Evolutionary conservation across 768 basidiomycete genomes (phyloP).

Genomic region (Zangia roseola): DNA sequence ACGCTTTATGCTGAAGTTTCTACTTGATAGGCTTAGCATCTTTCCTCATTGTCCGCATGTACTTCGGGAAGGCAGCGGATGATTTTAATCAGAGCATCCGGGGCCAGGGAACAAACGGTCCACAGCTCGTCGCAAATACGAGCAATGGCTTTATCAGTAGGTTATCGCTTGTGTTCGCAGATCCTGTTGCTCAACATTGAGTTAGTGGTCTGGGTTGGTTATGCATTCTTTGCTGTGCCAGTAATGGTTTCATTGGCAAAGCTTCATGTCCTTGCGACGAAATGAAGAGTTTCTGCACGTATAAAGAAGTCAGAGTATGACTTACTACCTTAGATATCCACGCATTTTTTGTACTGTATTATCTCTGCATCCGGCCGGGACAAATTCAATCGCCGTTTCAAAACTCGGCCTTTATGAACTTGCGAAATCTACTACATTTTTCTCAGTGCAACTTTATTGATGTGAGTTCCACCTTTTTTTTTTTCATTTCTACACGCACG

Average conservation of each 20-base stretch:
- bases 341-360: too few species aligned
- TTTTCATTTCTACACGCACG: slow-evolving; percentile 8
- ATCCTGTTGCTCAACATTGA: neutral
- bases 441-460: neutral
- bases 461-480: slow-evolving; percentile 18
- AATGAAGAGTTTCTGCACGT: slow-evolving; percentile 26
- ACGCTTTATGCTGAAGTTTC: neutral
- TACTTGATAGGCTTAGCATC: slow-evolving; percentile 54
- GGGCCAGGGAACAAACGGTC: slow-evolving; percentile 50
- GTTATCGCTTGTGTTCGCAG: slow-evolving; percentile 24
- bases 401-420: neutral
- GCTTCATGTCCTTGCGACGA: slow-evolving; percentile 54
- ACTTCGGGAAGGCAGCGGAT: slow-evolving; percentile 75
- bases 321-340: neutral
- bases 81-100: slow-evolving; percentile 71
- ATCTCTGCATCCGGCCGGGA: too few species aligned
- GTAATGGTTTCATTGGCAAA: slow-evolving; percentile 68
- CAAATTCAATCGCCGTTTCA: slow-evolving; percentile 20
- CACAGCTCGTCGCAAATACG: slow-evolving; percentile 57
- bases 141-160: slow-evolving; percentile 76
- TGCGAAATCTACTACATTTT: neutral
- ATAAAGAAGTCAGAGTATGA: neutral
- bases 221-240: slow-evolving; percentile 71
- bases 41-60: slow-evolving; percentile 74
- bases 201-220: slow-evolving; percentile 77